Percentiles rank a stretch among this genome's conserved stretches.
Conservation (phyloP, 2,329 filamentous ascomycete genomes). For the Aspergillus neotritici region DNA sequence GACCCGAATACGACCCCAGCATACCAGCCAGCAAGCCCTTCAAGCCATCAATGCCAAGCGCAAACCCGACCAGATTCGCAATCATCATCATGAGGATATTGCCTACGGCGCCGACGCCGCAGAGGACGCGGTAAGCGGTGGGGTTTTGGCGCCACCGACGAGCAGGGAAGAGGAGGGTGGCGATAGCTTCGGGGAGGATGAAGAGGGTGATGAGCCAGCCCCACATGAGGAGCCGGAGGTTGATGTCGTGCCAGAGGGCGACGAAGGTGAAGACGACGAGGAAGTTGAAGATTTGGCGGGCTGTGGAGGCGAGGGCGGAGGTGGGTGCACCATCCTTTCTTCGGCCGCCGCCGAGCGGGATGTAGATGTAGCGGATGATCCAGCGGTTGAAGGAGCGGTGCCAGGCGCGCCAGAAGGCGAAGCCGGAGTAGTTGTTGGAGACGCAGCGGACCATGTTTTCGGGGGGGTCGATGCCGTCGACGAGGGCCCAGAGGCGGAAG, state of each 20-base stretch:
- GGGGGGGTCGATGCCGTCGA: slow-evolving; percentile 87
- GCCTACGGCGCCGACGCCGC: slow-evolving; percentile 70
- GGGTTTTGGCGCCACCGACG: slow-evolving; percentile 64
- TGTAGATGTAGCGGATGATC: slow-evolving; percentile 88
- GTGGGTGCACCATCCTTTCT: slow-evolving; percentile 24
- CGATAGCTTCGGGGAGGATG: slow-evolving; percentile 80
- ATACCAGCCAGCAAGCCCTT: slow-evolving; percentile 70
- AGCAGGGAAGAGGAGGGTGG: slow-evolving; percentile 64
- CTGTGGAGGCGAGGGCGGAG: slow-evolving; percentile 42
- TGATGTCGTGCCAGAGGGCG: slow-evolving; percentile 95
- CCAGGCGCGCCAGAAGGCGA: slow-evolving; percentile 94
- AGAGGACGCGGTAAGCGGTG: slow-evolving; percentile 71
- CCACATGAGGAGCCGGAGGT: slow-evolving; percentile 85
- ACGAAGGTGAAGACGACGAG: slow-evolving; percentile 91
- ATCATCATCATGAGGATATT: slow-evolving; percentile 95
- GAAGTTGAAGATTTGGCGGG: slow-evolving; percentile 65
- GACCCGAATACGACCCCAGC: slow-evolving; percentile 68
- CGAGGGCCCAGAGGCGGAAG: slow-evolving; percentile 90
- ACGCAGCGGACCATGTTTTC: slow-evolving; percentile 99
- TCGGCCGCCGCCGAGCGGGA: slow-evolving; percentile 73
- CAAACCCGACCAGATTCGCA: slow-evolving; percentile 92
- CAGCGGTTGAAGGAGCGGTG: slow-evolving; percentile 93
- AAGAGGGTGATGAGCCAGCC: slow-evolving; percentile 95
- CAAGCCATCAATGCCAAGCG: slow-evolving; percentile 82
- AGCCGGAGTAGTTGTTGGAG: slow-evolving; percentile 85